Base-by-base conservation (phyloP, 768 basidiomycete genomes). In the Boletus huronensis region DNA sequence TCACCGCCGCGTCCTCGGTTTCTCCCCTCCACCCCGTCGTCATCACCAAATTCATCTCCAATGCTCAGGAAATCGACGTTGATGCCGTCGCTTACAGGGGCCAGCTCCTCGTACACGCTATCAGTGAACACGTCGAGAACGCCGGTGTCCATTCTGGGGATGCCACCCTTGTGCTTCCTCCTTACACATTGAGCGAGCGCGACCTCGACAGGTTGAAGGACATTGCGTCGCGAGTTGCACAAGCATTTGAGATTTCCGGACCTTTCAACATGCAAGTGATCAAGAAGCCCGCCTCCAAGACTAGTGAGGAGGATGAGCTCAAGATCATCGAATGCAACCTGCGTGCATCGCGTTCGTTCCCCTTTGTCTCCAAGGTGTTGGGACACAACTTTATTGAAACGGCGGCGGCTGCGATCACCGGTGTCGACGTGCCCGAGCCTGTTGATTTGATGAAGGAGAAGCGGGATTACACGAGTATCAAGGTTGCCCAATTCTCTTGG, bases 231-330 rank as follows among this genome's bases (percentile, higher is more conserved):
- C 98, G 97, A 75, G 95, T 99, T 57, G 96, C 93, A 32, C 77
- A 79, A 36, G 97, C 94, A 10, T 97, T 98, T 73, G 80, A 97
- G 65, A 98, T 99, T 50, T 97, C 93, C 26, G 97, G 97, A 34
- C 97, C 97, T 7, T 99, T 85, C 85, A 99, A 99, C 72, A 99
- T 99, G 95, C 97, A 99, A 72, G 83, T 99, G 71, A 98, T 99
- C 75, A 84, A 90, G 69, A 92, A 93, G 70, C 72, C 82, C 2
- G 77, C 77, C 6, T 78, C 77, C 23, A 68, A 70, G 16, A 75
- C 72, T 4, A 74, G 80, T 48, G 79, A 84, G 55, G 78, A 83
- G 25, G 74, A 85, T 11, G 81, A 84, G 53, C 83, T 98, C 61
- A 98, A 96, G 77, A 97, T 98, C 60, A 99, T 99, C 60, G 97